These are phyloP conservation scores for Metschnikowia matae DNA, from an alignment of 805 yeast genomes.

Conservation along the genomic window DNA sequence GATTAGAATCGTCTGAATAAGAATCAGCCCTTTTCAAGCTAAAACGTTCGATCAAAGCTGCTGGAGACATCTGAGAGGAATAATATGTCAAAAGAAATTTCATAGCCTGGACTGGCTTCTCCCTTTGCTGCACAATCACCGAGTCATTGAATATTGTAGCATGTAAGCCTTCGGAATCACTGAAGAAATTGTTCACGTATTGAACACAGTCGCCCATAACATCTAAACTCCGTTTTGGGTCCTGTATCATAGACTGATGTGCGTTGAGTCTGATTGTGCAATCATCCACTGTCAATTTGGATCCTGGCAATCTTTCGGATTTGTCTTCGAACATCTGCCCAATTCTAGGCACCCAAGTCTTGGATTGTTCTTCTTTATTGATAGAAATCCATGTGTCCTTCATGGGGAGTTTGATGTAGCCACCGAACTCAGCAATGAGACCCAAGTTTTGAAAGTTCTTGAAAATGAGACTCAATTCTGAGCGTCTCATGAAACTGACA, in stretches of 20 bases:
- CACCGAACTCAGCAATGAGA: constrained; percentile 88
- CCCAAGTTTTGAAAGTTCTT: constrained; percentile 69
- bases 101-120: constrained; percentile 54
- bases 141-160: constrained; percentile 69
- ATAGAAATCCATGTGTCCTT: constrained; percentile 58
- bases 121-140: constrained; percentile 67
- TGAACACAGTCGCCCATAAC: constrained; percentile 82
- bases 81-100: constrained; percentile 44
- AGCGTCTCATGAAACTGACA: constrained; percentile 58
- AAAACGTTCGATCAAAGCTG: constrained; percentile 22
- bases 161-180: constrained; percentile 50
- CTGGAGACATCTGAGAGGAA: constrained; percentile 18
- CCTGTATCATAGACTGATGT: constrained; percentile 57
- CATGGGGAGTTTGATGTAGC: constrained; percentile 57
- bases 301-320: constrained; percentile 77
- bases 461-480: constrained; percentile 64
- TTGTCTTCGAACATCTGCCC: constrained; percentile 52
- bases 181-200: constrained; percentile 73
- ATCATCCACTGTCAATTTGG: constrained; percentile 67
- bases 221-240: constrained; percentile 57
- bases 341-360: constrained; percentile 58
- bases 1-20: constrained; percentile 6
- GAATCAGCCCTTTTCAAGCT: constrained; percentile 20
- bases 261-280: constrained; percentile 75
- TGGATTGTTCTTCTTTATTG: constrained; percentile 45